Conservation (phyloP, 2,329 filamentous ascomycete genomes). For the Aspergillus vadensis region DNA sequence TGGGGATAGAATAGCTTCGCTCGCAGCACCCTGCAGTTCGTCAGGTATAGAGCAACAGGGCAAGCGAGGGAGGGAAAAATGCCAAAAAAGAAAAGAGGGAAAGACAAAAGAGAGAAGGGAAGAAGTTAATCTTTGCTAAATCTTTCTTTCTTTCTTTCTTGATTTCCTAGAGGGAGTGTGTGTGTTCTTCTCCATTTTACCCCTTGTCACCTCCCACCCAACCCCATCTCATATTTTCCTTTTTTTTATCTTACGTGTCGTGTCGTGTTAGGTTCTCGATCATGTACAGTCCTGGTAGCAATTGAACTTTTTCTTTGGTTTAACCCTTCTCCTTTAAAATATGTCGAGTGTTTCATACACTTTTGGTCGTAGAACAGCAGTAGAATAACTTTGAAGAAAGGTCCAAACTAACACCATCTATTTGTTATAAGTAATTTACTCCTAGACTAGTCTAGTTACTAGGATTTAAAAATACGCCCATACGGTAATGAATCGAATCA, state of each 20-base stretch:
- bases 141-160: neutral
- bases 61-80: neutral
- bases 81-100: neutral
- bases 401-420: too few relatives aligned
- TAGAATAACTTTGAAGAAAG: too few relatives aligned
- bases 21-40: too few relatives aligned
- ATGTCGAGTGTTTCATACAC: too few relatives aligned
- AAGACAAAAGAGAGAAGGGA: too few relatives aligned
- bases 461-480: too few relatives aligned
- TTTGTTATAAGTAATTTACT: too few relatives aligned
- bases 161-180: neutral
- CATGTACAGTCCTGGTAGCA: conserved; percentile 22
- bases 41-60: neutral
- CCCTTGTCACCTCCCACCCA: neutral
- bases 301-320: conserved; percentile 7
- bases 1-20: neutral
- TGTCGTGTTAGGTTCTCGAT: conserved; percentile 12
- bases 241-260: conserved; percentile 12
- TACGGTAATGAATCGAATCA: too few relatives aligned
- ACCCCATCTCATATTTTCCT: too few relatives aligned
- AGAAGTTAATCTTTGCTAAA: neutral
- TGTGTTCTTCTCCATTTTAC: neutral
- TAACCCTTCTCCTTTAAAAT: neutral
- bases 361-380: neutral
- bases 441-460: too few relatives aligned